Base-by-base conservation (phyloP, 2,329 filamentous ascomycete genomes). In the Plectosphaerella cucumerina region DNA sequence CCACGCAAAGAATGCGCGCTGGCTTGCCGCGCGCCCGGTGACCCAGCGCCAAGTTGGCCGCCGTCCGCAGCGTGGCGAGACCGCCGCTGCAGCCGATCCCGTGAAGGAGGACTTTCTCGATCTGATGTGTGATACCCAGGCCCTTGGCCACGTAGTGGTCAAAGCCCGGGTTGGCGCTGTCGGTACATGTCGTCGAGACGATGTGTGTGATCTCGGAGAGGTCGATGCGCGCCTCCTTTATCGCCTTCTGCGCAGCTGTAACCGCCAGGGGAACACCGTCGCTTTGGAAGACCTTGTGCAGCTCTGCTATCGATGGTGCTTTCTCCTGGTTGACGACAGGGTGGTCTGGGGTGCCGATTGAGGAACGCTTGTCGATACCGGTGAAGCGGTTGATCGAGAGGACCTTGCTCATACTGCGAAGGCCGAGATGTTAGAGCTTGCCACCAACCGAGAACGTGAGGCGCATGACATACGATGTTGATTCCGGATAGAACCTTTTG, bases 161-260 rank as follows among this genome's bases (percentile, higher is more conserved):
- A 60, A 82, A 87, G 2, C 84, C 84, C 0, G 84, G 84, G 61
- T 87, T 87, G 15, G 83, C 82, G 56, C 82, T 85, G 62, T 87
- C 81, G 9, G 84, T 88, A 62, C 85, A 87, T 5, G 84, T 87
- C 1, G 83, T 85, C 21, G 82, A 79, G 9, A 88, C 82, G 39
- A 86, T 73, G 59, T 88, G 85, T 3, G 84, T 88, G 55, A 88
- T 82, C 48, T 82, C 70, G 3, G 62, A 60, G 0, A 74, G 62
- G 41, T 75, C 71, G 41, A 84, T 63, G 15, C 71, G 69, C 5
- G 81, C 78, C 62, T 84, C 81, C 8, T 69, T 65, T 10, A 84
- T 70, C 5, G 81, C 82, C 62, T 81, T 80, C 22, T 70, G 69
- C 20, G 78, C 71, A 2, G 82, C 82, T 10, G 65, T 66, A 6